Evolutionary conservation across 371 early-diverging fungal species (phyloP), one percentile per base, ranked within the genome.

Genomic region (Umbelopsis sp.): DNA sequence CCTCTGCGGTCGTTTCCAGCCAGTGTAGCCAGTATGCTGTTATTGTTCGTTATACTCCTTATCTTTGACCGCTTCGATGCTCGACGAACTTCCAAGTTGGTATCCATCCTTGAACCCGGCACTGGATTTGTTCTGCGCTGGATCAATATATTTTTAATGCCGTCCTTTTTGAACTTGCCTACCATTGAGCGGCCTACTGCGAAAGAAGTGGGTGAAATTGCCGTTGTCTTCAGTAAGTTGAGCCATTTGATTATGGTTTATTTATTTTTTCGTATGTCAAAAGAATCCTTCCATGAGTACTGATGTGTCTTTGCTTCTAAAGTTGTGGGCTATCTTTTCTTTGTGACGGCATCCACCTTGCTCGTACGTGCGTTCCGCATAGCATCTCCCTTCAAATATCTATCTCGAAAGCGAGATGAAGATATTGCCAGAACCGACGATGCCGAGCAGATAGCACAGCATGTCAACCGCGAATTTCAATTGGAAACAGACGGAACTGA

Each of bases 61-160:
- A 63, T 65, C 6, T 44, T 67, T 1, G 69, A 63, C 62, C 22
- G 67, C 3, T 24, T 72, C 3, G 65, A 66, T 4, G 66, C 68
- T 16, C 62, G 68, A n/a, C 14, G 24, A 4, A 77, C 77, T 12
- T 72, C 71, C 16, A 67, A 63, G n/a, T 35, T 72, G 4, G 75
- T 77, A 4, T 37, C 48, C 22, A 29, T 51, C 16, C 29, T 77
- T 16, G 74, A 74, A 50, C 74, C 77, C 10, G 72, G 72, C 16
- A 72, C 72, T 5, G 69, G 72, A 3, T 74, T 77, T 67, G 70
- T 70, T 29, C 50, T 74, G 11, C 24, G 57, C 50, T 74, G 75
- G 53, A 77, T 77, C 70, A 77, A 69, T 20, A 67, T 77, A 38
- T 72, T 77, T 74, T 74, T 77, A 64, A 69, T 74, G 12, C 77